These are phyloP conservation scores for Penicillium decumbens DNA, from an alignment of 2,329 filamentous ascomycete species.

Conservation along the genomic window DNA sequence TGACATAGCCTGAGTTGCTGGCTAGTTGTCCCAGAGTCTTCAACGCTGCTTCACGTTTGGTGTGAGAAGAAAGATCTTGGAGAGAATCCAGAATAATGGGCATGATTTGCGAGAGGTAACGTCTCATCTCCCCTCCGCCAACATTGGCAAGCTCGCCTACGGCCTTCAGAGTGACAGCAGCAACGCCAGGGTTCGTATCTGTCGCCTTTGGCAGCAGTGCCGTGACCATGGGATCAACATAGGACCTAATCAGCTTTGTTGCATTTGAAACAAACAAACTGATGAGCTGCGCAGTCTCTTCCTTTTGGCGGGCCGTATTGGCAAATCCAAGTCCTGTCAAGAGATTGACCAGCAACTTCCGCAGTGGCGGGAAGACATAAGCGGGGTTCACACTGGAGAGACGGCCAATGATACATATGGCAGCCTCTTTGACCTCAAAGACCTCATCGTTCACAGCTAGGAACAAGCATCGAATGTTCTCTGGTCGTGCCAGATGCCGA, in stretches of 20 bases:
- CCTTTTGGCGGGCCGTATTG: constrained; percentile 87
- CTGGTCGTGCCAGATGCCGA: constrained; percentile 90
- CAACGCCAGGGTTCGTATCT: constrained; percentile 79
- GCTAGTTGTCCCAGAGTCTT: constrained; percentile 87
- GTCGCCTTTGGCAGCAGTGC: constrained; percentile 90
- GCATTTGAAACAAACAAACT: constrained; percentile 91
- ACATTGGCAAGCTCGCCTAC: constrained; percentile 92
- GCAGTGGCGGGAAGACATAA: constrained; percentile 91
- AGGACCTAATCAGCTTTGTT: constrained; percentile 87
- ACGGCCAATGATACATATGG: constrained; percentile 93
- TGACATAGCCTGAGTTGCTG: constrained; percentile 96
- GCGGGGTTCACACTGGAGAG: constrained; percentile 88
- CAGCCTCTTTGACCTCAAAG: constrained; percentile 86
- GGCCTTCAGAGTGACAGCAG: constrained; percentile 89
- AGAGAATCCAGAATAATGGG: constrained; percentile 88
- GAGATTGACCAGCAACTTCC: constrained; percentile 93
- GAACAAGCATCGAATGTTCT: constrained; percentile 94
- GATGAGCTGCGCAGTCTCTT: constrained; percentile 90
- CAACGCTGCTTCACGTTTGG: constrained; percentile 85
- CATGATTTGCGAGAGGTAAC: constrained; percentile 89
- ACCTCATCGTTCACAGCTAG: constrained; percentile 93
- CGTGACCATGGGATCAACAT: constrained; percentile 92
- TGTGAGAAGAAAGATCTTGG: constrained; percentile 85
- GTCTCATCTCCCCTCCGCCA: constrained; percentile 87
- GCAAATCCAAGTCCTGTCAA: constrained; percentile 95